Conservation (phyloP, 805 yeast species). For the Grigorovia humatica region DNA sequence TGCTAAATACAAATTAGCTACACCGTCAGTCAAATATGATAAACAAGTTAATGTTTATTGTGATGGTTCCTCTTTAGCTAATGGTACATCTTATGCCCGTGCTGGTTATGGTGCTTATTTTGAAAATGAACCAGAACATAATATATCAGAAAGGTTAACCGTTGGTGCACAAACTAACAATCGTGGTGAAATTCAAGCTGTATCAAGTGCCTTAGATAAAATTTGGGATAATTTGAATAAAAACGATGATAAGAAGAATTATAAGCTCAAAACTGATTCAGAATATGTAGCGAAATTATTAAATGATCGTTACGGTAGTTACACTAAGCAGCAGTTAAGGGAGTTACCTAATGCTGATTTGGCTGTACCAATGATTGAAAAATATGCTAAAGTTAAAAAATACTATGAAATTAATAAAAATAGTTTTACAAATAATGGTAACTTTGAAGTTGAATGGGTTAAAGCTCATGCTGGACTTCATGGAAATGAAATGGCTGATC, state of each 20-base stretch:
- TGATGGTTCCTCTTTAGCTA: slow-evolving; percentile 68
- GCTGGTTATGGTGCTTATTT: slow-evolving; percentile 71
- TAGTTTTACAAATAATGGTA: slow-evolving; percentile 25
- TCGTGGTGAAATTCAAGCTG: slow-evolving; percentile 68
- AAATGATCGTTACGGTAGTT: slow-evolving; percentile 43
- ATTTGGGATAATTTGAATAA: slow-evolving; percentile 26
- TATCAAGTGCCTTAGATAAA: slow-evolving; percentile 41
- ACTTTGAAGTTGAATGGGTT: slow-evolving; percentile 48
- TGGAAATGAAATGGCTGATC: slow-evolving; percentile 76
- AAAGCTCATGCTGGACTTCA: slow-evolving; percentile 57
- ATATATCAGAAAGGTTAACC: slow-evolving; percentile 43
- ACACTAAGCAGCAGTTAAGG: slow-evolving; percentile 37
- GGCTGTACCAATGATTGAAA: slow-evolving; percentile 29
- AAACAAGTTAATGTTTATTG: slow-evolving; percentile 38
- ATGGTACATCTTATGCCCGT: slow-evolving; percentile 34
- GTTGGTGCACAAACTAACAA: slow-evolving; percentile 57
- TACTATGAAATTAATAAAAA: slow-evolving; percentile 24
- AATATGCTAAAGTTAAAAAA: slow-evolving; percentile 33
- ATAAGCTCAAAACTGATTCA: slow-evolving; percentile 59
- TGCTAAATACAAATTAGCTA: slow-evolving; percentile 1
- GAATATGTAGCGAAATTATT: slow-evolving; percentile 49
- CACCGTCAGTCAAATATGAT: not conserved
- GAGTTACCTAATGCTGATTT: slow-evolving; percentile 22
- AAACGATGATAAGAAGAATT: slow-evolving; percentile 15
- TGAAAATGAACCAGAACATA: slow-evolving; percentile 41